phyloP scores from a whole-genome alignment of 1,284 basidiomycete species.

The Trametes polyzona region DNA sequence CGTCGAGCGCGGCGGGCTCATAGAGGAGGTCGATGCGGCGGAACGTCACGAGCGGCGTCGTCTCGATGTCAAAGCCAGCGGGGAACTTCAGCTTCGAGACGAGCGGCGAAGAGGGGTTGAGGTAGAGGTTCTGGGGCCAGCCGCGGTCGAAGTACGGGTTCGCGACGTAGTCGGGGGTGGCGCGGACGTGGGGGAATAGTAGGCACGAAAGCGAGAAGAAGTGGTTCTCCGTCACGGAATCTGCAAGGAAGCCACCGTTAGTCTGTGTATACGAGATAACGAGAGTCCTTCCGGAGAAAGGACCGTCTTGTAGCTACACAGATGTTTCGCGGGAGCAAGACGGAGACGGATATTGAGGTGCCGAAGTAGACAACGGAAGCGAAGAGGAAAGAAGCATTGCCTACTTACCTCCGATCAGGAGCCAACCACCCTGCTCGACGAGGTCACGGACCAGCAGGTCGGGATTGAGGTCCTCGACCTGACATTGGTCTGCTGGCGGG shows the following conservation, averaged over 20 bases:
- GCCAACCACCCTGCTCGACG: constrained; percentile 71
- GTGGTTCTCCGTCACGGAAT: constrained; percentile 70
- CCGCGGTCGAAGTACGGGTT: constrained; percentile 60
- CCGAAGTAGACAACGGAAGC: neutral
- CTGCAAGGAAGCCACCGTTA: constrained; percentile 35
- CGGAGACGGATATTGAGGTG: too few species aligned
- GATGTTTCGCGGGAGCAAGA: neutral
- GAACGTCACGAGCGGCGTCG: constrained; percentile 66
- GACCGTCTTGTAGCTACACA: neutral
- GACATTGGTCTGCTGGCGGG: constrained; percentile 44
- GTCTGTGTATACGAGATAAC: neutral
- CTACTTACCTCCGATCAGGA: constrained; percentile 61
- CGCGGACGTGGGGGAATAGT: constrained; percentile 65
- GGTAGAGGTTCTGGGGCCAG: constrained; percentile 66
- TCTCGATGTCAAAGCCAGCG: constrained; percentile 52
- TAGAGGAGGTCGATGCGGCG: constrained; percentile 64
- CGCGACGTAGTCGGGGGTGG: constrained; percentile 60
- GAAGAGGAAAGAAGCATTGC: neutral
- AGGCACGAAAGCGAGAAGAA: constrained; percentile 72
- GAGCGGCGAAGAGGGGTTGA: constrained; percentile 56
- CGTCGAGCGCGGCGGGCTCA: constrained; percentile 50
- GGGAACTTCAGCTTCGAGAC: constrained; percentile 48
- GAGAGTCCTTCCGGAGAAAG: neutral
- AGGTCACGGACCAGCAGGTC: constrained; percentile 53
- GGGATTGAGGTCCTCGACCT: constrained; percentile 43